Evolutionary conservation across 2,329 filamentous ascomycete species (phyloP).

Genomic region (Fusarium goolgardi): DNA sequence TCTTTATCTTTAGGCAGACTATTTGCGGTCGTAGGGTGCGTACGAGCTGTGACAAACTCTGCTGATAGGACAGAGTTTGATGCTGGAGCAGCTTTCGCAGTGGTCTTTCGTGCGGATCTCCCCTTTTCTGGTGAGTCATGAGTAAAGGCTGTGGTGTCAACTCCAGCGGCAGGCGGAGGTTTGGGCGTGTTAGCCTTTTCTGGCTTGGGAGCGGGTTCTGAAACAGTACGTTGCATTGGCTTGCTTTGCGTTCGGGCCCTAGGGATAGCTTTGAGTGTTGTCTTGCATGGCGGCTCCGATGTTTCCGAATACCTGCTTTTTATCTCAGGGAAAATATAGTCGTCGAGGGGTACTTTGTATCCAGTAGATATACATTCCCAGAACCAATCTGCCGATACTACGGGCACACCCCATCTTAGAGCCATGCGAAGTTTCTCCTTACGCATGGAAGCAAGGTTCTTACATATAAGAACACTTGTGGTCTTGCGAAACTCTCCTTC

Average conservation of each 20-base stretch:
- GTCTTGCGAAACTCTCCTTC: constrained; percentile 78
- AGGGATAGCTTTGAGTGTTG: constrained; percentile 5
- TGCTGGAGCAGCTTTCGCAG: constrained; percentile 8
- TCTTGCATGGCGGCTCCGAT: constrained; percentile 16
- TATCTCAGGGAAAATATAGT: constrained; percentile 62
- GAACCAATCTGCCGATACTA: constrained; percentile 86
- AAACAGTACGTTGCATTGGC: constrained; percentile 38
- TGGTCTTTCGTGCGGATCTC: constrained; percentile 21
- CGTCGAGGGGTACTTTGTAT: constrained; percentile 57
- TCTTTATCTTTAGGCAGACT: constrained; percentile 41
- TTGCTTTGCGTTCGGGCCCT: constrained; percentile 20
- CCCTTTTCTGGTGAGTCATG: constrained; percentile 47
- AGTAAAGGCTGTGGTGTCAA: constrained; percentile 57
- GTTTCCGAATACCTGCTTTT: constrained; percentile 47
- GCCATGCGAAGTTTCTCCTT: constrained; percentile 85
- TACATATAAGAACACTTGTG: constrained; percentile 83
- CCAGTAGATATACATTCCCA: constrained; percentile 79
- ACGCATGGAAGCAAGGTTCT: constrained; percentile 66
- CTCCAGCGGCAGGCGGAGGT: constrained; percentile 43
- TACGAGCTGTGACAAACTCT: constrained; percentile 58
- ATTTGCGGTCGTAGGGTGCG: constrained; percentile 50
- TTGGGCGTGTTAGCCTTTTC: constrained; percentile 31
- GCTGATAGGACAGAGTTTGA: constrained; percentile 48
- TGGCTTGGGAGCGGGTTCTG: constrained; percentile 31
- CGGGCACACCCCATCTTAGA: constrained; percentile 77